Evolutionary conservation across 306 rosid species (phyloP).

Genomic region (Casuarina glauca): DNA sequence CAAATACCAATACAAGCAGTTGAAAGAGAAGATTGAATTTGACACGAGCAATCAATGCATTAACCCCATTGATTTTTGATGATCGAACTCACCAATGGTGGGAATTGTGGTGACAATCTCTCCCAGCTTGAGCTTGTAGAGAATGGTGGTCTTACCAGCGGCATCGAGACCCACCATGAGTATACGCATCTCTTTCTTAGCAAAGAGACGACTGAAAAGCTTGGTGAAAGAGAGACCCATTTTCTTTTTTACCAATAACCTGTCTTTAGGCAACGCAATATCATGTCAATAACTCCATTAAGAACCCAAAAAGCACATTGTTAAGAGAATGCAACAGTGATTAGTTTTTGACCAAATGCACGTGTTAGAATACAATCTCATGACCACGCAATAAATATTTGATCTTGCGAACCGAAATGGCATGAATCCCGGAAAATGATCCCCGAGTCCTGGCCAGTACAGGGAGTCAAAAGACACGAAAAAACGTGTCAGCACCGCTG

Average conservation of each 20-base stretch:
- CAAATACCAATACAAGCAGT: neutral
- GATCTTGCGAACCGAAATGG: neutral
- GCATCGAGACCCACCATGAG: constrained; percentile 98
- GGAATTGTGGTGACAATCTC: constrained; percentile 96
- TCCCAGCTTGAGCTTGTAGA: constrained; percentile 89
- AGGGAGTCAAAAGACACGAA: neutral
- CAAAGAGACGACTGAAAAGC: constrained; percentile 87
- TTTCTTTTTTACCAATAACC: constrained; percentile 33
- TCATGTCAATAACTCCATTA: constrained; percentile 5
- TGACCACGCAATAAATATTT: neutral
- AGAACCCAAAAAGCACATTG: constrained; percentile 9
- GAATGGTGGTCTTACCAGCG: constrained; percentile 94
- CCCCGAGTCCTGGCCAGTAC: neutral
- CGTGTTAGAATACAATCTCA: neutral
- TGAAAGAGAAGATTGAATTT: neutral
- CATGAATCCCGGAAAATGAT: neutral
- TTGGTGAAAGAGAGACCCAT: constrained; percentile 93
- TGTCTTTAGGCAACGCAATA: constrained; percentile 22
- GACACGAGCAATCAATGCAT: neutral
- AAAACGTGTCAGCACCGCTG: neutral
- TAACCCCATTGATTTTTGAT: neutral
- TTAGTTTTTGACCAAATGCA: neutral
- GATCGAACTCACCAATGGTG: constrained; percentile 62
- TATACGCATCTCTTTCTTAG: constrained; percentile 93
- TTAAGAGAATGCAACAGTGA: neutral